Base-by-base conservation (phyloP, 441 rosid species). In the Croton laevigatus region DNA sequence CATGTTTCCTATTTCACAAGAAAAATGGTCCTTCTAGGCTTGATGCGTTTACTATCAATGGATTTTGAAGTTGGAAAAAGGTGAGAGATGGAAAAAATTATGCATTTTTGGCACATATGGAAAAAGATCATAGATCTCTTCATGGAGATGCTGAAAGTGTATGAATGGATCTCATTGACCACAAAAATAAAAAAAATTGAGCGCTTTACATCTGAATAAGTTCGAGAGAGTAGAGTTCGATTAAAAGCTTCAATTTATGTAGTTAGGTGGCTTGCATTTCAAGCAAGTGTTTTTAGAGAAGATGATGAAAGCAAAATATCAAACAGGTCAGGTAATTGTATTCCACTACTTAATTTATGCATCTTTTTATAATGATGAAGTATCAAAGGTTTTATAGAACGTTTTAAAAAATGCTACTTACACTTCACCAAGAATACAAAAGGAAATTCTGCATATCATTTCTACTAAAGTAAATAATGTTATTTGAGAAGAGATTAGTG, bases 221-320 rank as follows among this genome's bases (percentile, higher is more conserved):
- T 42, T 2, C 6, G 1, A 19, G 48, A 37, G 1, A 62, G 42
- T 42, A 8, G 32, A n/a, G 0, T 42, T 11, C 1, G 66, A 0
- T 37, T 62, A 3, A 37, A 62, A 44, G 51, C 27, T 62, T 62
- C 66, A 62, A 62, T 62, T 62, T 27, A 62, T 3, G 51, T 8
- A 10, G 10, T 6, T 62, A 14, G 49, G 51, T 62, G 51, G 66
- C 66, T 62, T 40, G 20, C 66, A 40, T 62, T 62, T 62, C 66
- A 62, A 40, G 66, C 34, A 9, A 19, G 66, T 62, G 10, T 14
- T 37, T 62, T 62, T 40, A 37, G 48, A 62, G 51, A 27, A 2
- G 23, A 37, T 44, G 20, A 38, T 38, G 42, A 38, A 38, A 38
- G 42, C 7, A 38, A 7, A 3, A 38, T 7, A 7, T 38, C 42